phyloP scores from a whole-genome alignment of 495 filamentous ascomycete genomes.

The Neurospora sublineolata region DNA sequence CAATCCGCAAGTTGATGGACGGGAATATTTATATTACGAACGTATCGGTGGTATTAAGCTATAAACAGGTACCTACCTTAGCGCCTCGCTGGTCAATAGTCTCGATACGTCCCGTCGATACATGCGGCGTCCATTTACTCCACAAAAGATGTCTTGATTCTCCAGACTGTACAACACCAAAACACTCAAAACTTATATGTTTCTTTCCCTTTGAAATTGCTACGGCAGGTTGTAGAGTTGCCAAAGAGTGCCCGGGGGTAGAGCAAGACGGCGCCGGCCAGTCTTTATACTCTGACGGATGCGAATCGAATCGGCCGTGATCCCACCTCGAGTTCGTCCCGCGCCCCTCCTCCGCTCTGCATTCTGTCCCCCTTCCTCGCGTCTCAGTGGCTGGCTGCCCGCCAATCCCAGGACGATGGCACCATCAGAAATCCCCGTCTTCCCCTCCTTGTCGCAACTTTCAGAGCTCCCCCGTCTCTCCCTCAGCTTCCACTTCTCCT shows the following conservation, averaged over 20 bases:
- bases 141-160: neutral
- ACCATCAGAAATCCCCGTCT: conserved; percentile 19
- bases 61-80: neutral
- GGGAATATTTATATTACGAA: neutral
- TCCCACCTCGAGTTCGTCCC: neutral
- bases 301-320: neutral
- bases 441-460: conserved; percentile 18
- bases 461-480: conserved; percentile 2
- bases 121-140: neutral
- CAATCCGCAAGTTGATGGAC: neutral
- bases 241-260: neutral
- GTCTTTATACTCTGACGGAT: neutral
- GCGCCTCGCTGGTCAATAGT: neutral
- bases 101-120: neutral
- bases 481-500: neutral
- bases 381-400: neutral
- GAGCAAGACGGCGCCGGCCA: neutral
- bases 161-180: neutral
- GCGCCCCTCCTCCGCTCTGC: neutral
- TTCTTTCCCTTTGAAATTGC: neutral
- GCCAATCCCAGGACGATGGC: conserved; percentile 20
- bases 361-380: neutral
- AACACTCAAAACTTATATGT: neutral
- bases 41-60: neutral
- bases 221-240: neutral